These are phyloP conservation scores for Croton setiger DNA, from an alignment of 441 rosid species.

Conservation along the genomic window DNA sequence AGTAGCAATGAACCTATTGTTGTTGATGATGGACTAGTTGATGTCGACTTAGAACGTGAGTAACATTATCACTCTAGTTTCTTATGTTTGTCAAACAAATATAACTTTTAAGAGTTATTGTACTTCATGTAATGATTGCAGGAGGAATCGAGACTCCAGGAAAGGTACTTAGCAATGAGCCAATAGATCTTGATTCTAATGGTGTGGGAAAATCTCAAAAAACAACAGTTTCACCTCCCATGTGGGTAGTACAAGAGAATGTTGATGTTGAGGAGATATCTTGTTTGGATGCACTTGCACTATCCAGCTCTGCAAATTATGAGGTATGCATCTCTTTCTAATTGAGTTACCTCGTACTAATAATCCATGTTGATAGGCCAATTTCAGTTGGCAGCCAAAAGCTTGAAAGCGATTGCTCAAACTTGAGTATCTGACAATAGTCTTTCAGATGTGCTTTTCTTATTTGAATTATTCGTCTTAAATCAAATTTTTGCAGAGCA, in stretches of 20 bases:
- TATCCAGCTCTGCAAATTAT: slow-evolving; percentile 23
- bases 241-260: slow-evolving; percentile 15
- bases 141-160: neutral
- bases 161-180: slow-evolving; percentile 15
- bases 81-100: neutral
- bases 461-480: neutral
- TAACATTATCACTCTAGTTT: neutral
- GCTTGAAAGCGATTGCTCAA: slow-evolving; percentile 10
- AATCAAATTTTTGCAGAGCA: slow-evolving; percentile 38
- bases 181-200: slow-evolving; percentile 22
- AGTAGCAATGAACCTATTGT: slow-evolving; percentile 10
- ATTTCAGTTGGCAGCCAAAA: neutral
- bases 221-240: slow-evolving; percentile 13
- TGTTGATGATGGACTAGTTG: slow-evolving; percentile 13
- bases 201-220: slow-evolving; percentile 4
- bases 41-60: slow-evolving; percentile 17
- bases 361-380: neutral
- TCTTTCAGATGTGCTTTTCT: slow-evolving; percentile 8
- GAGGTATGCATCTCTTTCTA: slow-evolving; percentile 19
- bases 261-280: slow-evolving; percentile 16
- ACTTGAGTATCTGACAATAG: slow-evolving; percentile 11
- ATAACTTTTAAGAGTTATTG: neutral
- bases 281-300: slow-evolving; percentile 23
- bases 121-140: neutral
- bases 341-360: too few species aligned